A percentile compares a stretch with the other conserved stretches of the same genome.
Evolutionary conservation across 129 eudicot genomes (phyloP).

Genomic region (Sambucus nigra): DNA sequence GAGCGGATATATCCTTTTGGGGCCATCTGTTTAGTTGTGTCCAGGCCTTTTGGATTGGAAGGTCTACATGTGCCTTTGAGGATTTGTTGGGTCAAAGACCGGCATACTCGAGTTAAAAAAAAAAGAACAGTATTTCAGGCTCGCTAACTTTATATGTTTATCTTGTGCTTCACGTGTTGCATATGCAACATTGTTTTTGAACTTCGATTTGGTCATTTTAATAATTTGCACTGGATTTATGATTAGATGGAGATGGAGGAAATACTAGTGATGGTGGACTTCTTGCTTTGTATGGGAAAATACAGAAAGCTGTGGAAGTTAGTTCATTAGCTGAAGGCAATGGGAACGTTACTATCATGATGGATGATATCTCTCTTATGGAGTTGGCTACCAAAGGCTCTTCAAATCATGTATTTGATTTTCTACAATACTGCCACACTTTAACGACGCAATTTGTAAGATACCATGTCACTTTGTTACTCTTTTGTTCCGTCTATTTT

Average conservation of each 20-base stretch:
- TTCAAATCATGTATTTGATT: slow-evolving; percentile 54
- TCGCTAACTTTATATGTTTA: too few species aligned
- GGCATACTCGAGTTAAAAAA: too few species aligned
- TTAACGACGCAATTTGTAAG: slow-evolving; percentile 72
- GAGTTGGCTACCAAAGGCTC: slow-evolving; percentile 87
- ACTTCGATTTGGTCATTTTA: not conserved
- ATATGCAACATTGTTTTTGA: too few species aligned
- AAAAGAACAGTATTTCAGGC: too few species aligned
- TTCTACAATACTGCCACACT: slow-evolving; percentile 83
- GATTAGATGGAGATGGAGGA: slow-evolving; percentile 32
- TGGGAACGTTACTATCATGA: slow-evolving; percentile 34
- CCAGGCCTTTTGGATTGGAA: too few species aligned
- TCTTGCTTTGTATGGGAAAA: slow-evolving; percentile 50
- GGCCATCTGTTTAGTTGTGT: too few species aligned
- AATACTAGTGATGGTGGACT: slow-evolving; percentile 33
- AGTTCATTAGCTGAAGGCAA: slow-evolving; percentile 25
- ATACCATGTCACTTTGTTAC: not conserved
- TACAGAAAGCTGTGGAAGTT: slow-evolving; percentile 69
- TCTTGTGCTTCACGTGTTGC: too few species aligned
- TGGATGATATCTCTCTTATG: slow-evolving; percentile 79
- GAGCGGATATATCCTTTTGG: too few species aligned
- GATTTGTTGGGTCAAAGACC: too few species aligned
- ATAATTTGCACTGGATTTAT: slow-evolving; percentile 10
- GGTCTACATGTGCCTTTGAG: too few species aligned
- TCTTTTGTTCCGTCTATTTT: not conserved